Percentiles rank a stretch among this genome's conserved stretches.
These are phyloP conservation scores for Trypanosoma vivax DNA, from an alignment of 208 protist genomes.

Conservation along the genomic window DNA sequence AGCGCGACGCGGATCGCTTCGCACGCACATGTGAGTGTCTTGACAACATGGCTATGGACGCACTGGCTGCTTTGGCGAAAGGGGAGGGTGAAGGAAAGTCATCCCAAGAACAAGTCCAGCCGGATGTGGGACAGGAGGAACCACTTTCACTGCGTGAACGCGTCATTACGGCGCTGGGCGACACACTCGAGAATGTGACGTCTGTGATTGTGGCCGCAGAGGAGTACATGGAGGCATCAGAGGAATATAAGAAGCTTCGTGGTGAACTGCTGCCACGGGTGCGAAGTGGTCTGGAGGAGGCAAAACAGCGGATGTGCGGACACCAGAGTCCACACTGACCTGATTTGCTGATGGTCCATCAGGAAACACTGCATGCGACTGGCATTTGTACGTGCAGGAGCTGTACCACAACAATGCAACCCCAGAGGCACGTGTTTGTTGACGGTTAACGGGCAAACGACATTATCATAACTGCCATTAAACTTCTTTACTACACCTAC, in stretches of 20 bases:
- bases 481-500: background rate
- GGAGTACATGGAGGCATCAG: constrained; percentile 63
- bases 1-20: constrained; percentile 44
- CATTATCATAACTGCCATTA: no score
- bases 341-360: no score
- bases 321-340: no score
- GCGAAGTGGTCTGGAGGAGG: constrained; percentile 33
- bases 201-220: constrained; percentile 53
- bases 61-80: constrained; percentile 1
- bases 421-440: no score
- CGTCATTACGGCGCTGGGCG: constrained; percentile 36
- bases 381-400: no score
- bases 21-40: constrained; percentile 56
- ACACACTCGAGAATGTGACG: constrained; percentile 55
- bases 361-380: no score
- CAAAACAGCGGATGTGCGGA: constrained; percentile 41
- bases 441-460: no score
- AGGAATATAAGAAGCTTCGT: constrained; percentile 38
- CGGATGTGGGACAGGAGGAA: background rate
- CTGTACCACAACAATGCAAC: no score
- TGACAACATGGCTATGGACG: constrained; percentile 35
- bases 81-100: background rate
- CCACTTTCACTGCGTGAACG: constrained; percentile 25
- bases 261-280: constrained; percentile 28
- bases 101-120: background rate